Evolutionary conservation across 768 basidiomycete species (phyloP).

Genomic region (Auriscalpium microsporum): DNA sequence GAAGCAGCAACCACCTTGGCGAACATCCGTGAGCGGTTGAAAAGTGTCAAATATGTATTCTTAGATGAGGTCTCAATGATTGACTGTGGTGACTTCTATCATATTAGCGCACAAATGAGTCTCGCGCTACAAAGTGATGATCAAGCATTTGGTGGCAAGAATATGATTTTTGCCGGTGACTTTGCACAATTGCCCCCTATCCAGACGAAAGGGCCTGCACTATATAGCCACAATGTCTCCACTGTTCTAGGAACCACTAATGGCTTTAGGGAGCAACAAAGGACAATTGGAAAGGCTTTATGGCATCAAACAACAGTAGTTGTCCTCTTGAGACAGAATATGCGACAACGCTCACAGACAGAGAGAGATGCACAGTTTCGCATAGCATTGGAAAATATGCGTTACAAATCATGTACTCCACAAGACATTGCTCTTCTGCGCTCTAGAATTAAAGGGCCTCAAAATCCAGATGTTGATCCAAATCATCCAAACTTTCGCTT

Average conservation of each 20-base stretch:
- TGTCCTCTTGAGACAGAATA: constrained; percentile 15
- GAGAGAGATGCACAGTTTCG: constrained; percentile 22
- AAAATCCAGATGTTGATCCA: constrained; percentile 6
- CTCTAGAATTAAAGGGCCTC: constrained; percentile 16
- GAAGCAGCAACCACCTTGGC: neutral
- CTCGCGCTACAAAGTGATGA: constrained; percentile 10
- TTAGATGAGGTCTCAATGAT: constrained; percentile 40
- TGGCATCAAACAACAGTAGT: constrained; percentile 16
- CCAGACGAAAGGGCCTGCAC: constrained; percentile 11
- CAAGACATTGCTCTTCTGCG: constrained; percentile 30
- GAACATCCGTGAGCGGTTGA: neutral
- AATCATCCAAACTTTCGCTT: constrained; percentile 20
- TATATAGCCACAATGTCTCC: constrained; percentile 14
- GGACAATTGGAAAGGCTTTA: constrained; percentile 9
- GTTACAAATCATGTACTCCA: constrained; percentile 27
- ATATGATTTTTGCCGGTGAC: constrained; percentile 37
- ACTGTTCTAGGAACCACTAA: neutral
- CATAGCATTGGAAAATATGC: constrained; percentile 21
- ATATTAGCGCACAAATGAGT: constrained; percentile 18
- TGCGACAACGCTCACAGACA: constrained; percentile 10
- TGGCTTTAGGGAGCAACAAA: constrained; percentile 2
- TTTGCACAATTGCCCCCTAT: constrained; percentile 34
- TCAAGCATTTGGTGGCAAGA: constrained; percentile 29
- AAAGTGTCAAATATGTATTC: constrained; percentile 32
- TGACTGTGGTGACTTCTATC: constrained; percentile 20